These are phyloP conservation scores for Porcisia deanei DNA, from an alignment of 208 protist species.

Conservation along the genomic window DNA sequence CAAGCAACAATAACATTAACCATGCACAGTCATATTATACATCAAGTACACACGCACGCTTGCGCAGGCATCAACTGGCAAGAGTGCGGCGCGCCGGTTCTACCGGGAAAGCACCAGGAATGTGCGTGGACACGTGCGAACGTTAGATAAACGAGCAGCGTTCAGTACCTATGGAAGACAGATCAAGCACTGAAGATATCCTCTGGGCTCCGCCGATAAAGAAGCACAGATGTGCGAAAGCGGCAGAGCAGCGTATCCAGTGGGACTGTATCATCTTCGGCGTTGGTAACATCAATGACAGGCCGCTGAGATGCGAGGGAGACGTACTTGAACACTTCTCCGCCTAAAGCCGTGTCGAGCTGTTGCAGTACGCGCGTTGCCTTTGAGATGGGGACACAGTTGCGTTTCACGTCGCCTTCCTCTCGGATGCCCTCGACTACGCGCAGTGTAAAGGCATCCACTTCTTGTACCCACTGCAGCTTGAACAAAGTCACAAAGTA, in stretches of 20 bases:
- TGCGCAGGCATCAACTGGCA: background rate
- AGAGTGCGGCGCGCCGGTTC: background rate
- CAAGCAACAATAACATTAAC: background rate
- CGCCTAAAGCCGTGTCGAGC: constrained; percentile 47
- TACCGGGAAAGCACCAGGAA: background rate
- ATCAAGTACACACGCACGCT: background rate
- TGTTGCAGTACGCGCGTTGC: constrained; percentile 39
- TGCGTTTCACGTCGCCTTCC: constrained; percentile 38
- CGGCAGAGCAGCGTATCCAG: constrained; percentile 54
- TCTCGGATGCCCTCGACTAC: constrained; percentile 70
- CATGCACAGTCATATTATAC: background rate
- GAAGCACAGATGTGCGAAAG: constrained; percentile 65
- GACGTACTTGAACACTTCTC: constrained; percentile 48
- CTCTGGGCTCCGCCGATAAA: constrained; percentile 49
- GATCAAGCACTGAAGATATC: constrained; percentile 13
- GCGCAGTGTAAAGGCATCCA: constrained; percentile 76
- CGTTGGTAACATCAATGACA: constrained; percentile 63
- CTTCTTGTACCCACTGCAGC: constrained; percentile 65
- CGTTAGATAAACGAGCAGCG: background rate
- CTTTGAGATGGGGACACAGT: constrained; percentile 49
- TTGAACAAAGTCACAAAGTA: constrained; percentile 72
- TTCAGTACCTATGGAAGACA: background rate
- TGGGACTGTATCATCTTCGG: constrained; percentile 38
- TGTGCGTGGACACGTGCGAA: background rate
- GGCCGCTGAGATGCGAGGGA: constrained; percentile 64